Base-by-base conservation (phyloP, 306 rosid species). In the Rosa lucieae region DNA sequence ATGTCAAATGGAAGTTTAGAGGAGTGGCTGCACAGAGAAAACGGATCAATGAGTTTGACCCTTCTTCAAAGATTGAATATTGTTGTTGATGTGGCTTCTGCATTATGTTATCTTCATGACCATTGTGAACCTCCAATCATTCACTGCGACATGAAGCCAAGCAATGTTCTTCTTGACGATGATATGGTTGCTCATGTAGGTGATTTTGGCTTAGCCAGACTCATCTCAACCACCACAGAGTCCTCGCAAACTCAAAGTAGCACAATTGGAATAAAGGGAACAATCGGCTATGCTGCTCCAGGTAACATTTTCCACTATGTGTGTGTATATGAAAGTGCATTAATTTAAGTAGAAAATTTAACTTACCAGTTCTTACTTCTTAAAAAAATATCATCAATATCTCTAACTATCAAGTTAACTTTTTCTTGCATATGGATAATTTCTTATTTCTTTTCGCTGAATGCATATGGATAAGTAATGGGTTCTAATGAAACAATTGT, bases 101-200 rank as follows among this genome's bases (percentile, higher is more conserved):
- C 88, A 23, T 51, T 85, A 2, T 70, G 83, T 21, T 80, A 85
- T 62, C 88, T 85, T 4, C 88, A 87, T 43, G 73, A 82, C 59
- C 56, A 42, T 23, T 85, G 87, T 43, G 82, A 85, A 55, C 80
- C 69, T 3, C 77, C 83, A 9, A 72, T 84, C 37, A 83, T 87
- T 42, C 90, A 87, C 46, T 78, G 90, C 12, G 86, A 87, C 79
- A n/a, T 84, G 62, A 84, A 84, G 81, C 88, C 88, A 15, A 73
- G 86, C 83, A 82, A 82, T 11, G 76, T 82, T 29, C 82, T 84
- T 12, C 86, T 87, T 56, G 79, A 87, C 37, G 5, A 77, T 21
- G 84, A 87, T 44, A 79, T 87, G 81, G 72, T 77, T 29, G 88
- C 85, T 9, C 83, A 56, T 58, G 85, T 87, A 1, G 77, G 82